Base-by-base conservation (phyloP, 2,329 filamentous ascomycete genomes). In the Phyllosticta citribraziliensis region DNA sequence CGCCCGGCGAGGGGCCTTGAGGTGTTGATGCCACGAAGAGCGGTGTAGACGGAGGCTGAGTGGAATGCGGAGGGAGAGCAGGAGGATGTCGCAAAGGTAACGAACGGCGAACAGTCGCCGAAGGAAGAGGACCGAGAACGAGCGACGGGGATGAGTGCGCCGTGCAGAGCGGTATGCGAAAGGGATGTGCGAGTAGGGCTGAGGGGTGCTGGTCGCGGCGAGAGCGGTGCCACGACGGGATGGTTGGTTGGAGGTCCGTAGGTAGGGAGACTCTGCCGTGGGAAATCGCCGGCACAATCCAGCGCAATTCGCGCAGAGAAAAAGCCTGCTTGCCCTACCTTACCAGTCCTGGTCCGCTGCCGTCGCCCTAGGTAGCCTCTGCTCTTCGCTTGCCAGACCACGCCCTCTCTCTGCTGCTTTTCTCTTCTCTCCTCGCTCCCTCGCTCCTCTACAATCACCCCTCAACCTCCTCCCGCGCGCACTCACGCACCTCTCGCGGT, bases 261-360 rank as follows among this genome's bases (percentile, higher is more conserved):
- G 33, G 33, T 14, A 1, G 6, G 33, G 11, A 17, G 33, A 22
- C 22, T 22, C 22, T 22, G 22, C 22, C 22, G 22, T 3, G 22
- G 33, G 33, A 50, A 59, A 59, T 60, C 40, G 33, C 33, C 58
- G 58, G 58, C 33, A 58, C 50, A 59, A 59, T 52, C 35, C n/a
- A 33, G 56, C 51, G 52, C 57, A 60, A 60, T 60, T 60, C 58
- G 33, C 58, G 58, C 58, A 60, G 33, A 52, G 22, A 55, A 40
- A 60, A 60, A 60, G 58, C 58, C 55, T 55, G 58, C 52, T 22
- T 22, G 22, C 22, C 22, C 22, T 22, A 22, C 22, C 22, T 3
- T 22, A 22, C 22, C 57, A 53, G 25, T 30, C 6, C 27, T 3
- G 27, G 6, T 4, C 25, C 25, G 5, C 25, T 27, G 25, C 25